Conservation (phyloP, 306 rosid species). For the Fragaria nilgerrensis region DNA sequence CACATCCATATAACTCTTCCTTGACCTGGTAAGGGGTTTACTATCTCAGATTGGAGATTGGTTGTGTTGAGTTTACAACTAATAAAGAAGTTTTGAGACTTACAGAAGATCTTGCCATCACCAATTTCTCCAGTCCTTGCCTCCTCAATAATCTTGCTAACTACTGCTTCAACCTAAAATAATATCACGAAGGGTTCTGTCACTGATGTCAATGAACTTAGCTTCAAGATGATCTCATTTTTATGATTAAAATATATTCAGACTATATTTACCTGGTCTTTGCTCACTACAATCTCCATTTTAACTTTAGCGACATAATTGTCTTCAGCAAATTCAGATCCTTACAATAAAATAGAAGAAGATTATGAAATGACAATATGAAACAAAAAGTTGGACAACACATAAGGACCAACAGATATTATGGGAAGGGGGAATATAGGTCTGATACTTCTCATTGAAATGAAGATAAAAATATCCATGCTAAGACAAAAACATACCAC, state of each 20-base stretch:
- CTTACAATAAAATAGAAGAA: conserved; percentile 27
- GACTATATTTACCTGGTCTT: conserved; percentile 63
- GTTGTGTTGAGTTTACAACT: neutral
- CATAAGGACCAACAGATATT: neutral
- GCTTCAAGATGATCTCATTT: neutral
- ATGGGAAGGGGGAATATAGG: conserved; percentile 5
- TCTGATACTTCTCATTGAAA: neutral
- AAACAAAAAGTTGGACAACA: neutral
- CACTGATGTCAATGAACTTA: neutral
- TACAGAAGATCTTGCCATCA: conserved; percentile 91
- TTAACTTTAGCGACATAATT: conserved; percentile 85
- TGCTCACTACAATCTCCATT: conserved; percentile 85
- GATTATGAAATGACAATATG: neutral
- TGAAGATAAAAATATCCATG: neutral
- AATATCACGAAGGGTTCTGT: neutral
- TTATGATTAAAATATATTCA: conserved; percentile 11
- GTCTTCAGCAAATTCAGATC: conserved; percentile 88
- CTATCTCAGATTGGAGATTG: neutral
- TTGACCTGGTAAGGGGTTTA: neutral
- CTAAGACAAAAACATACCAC: conserved; percentile 50
- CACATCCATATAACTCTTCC: neutral
- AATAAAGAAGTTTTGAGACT: conserved; percentile 32
- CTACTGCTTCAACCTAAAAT: conserved; percentile 70
- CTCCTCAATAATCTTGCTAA: conserved; percentile 65
- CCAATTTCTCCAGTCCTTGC: conserved; percentile 94